These are phyloP conservation scores for Bipolaris sorokiniana DNA, from an alignment of 2,329 filamentous ascomycete genomes.

Conservation along the genomic window DNA sequence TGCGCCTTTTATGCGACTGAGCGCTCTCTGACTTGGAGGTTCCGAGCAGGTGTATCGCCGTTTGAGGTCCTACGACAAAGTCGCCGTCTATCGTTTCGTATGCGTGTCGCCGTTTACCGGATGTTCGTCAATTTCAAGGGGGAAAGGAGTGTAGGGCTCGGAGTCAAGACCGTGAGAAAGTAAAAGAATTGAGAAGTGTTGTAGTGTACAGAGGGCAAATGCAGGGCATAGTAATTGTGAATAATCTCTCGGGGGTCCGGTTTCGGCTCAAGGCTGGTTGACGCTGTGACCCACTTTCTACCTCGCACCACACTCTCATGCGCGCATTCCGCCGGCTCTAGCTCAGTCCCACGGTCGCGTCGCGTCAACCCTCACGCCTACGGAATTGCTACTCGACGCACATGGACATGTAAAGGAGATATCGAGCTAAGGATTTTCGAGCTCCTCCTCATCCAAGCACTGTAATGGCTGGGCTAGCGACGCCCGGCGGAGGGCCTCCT, in stretches of 20 bases:
- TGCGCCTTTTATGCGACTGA: conserved; percentile 17
- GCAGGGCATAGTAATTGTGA: conserved; percentile 13
- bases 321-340: conserved; percentile 23
- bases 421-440: conserved; percentile 9
- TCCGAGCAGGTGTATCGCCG: neutral
- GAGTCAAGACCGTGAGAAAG: neutral
- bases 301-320: conserved; percentile 2
- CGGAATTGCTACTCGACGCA: conserved; percentile 7
- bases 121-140: neutral
- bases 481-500: conserved; percentile 37
- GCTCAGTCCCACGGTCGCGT: conserved; percentile 12
- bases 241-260: conserved; percentile 24
- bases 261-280: conserved; percentile 13
- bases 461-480: conserved; percentile 44
- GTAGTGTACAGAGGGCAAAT: conserved; percentile 4
- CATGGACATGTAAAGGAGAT: conserved; percentile 14
- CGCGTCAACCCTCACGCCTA: conserved; percentile 4
- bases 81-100: neutral
- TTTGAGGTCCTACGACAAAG: neutral
- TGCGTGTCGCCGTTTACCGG: conserved; percentile 6
- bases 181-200: neutral
- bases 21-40: neutral
- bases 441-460: neutral
- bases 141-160: neutral
- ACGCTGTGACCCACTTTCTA: conserved; percentile 9